A percentile compares a stretch with the other conserved stretches of the same genome.
Evolutionary conservation across 768 basidiomycete genomes (phyloP).

Genomic region (Chalciporus pseudorubinellus): DNA sequence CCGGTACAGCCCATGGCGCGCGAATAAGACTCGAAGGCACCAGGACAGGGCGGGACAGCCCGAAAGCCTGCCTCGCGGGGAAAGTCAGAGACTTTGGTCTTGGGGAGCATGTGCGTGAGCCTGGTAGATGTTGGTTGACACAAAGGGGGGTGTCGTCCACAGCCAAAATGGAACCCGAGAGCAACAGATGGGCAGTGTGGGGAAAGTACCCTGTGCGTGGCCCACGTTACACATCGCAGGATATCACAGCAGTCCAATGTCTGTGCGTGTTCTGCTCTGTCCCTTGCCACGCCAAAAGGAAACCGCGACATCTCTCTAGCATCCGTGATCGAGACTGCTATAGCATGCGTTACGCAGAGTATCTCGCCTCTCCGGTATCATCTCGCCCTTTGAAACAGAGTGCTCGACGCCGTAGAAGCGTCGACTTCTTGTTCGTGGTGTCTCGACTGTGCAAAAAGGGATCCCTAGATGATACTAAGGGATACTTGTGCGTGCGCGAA

Average conservation of each 20-base stretch:
- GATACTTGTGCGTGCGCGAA: slow-evolving; percentile 42
- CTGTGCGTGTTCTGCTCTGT: slow-evolving; percentile 45
- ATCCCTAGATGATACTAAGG: slow-evolving; percentile 53
- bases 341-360: slow-evolving; percentile 20
- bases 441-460: slow-evolving; percentile 33
- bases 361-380: slow-evolving; percentile 49
- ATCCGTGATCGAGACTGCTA: slow-evolving; percentile 11
- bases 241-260: slow-evolving; percentile 8
- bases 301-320: slow-evolving; percentile 55
- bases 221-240: slow-evolving; percentile 20
- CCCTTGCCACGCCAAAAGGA: slow-evolving; percentile 19
- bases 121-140: slow-evolving; percentile 29
- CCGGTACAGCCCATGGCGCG: slow-evolving; percentile 49
- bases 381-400: slow-evolving; percentile 41
- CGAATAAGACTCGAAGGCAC: slow-evolving; percentile 50
- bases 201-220: slow-evolving; percentile 35
- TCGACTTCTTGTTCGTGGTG: slow-evolving; percentile 25
- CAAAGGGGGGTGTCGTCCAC: slow-evolving; percentile 6
- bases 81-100: slow-evolving; percentile 46
- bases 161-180: slow-evolving; percentile 10
- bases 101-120: slow-evolving; percentile 40
- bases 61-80: slow-evolving; percentile 21
- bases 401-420: slow-evolving; percentile 24
- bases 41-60: slow-evolving; percentile 41
- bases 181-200: slow-evolving; percentile 32